Percentiles rank a stretch among this genome's conserved stretches.
Conservation (phyloP, 2,329 filamentous ascomycete genomes). For the Penicillium aurantiogriseum region DNA sequence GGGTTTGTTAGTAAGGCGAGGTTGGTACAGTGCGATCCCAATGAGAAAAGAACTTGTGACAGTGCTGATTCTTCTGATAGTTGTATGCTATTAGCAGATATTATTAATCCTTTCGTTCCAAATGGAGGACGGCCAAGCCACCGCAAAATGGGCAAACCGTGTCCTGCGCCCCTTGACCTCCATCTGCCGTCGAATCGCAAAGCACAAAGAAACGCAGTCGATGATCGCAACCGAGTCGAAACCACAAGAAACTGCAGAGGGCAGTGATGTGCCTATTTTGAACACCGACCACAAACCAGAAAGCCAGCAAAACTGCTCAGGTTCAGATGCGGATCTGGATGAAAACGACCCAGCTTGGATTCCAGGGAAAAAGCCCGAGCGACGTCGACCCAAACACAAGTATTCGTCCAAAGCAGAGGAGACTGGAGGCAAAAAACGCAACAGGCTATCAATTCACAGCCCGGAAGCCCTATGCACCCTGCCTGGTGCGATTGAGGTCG, state of each 20-base stretch:
- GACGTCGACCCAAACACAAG: constrained; percentile 38
- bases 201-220: constrained; percentile 37
- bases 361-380: constrained; percentile 32
- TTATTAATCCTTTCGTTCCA: constrained; percentile 4
- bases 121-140: constrained; percentile 41
- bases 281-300: neutral
- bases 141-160: constrained; percentile 46
- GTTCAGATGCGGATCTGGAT: constrained; percentile 38
- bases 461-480: constrained; percentile 36
- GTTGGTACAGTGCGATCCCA: constrained; percentile 10
- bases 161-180: constrained; percentile 44
- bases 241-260: constrained; percentile 13
- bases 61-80: constrained; percentile 2
- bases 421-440: constrained; percentile 23
- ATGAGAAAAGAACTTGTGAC: constrained; percentile 2
- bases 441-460: constrained; percentile 35
- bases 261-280: neutral
- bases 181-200: constrained; percentile 42
- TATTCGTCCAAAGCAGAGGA: constrained; percentile 36
- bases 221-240: constrained; percentile 28
- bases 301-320: constrained; percentile 16
- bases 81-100: constrained; percentile 8
- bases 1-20: constrained; percentile 1
- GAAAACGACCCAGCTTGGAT: constrained; percentile 43
- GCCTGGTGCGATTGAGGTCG: constrained; percentile 43